Conservation (phyloP, 306 rosid genomes). For the Prunus kanzakura region DNA sequence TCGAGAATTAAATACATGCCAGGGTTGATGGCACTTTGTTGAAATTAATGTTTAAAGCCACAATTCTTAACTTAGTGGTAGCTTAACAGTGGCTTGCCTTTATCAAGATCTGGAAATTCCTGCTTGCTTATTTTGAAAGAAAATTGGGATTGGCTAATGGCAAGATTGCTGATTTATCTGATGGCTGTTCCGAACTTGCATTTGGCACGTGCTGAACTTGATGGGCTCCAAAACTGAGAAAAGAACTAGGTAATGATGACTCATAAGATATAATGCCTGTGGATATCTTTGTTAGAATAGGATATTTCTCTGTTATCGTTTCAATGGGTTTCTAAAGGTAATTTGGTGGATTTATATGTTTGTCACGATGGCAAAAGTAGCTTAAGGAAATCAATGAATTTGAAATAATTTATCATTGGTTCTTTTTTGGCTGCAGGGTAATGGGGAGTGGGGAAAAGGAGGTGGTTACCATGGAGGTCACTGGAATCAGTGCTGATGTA, state of each 20-base stretch:
- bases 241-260: no score
- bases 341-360: constrained; percentile 12
- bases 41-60: no score
- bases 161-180: not conserved
- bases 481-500: constrained; percentile 74
- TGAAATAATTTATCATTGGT: not conserved
- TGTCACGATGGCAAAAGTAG: not conserved
- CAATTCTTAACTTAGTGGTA: no score
- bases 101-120: not conserved
- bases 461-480: constrained; percentile 93
- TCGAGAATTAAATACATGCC: constrained; percentile 10
- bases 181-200: not conserved
- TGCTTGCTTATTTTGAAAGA: not conserved
- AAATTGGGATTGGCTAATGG: not conserved
- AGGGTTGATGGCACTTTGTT: not conserved
- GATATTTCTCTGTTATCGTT: constrained; percentile 79
- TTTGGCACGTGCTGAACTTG: not conserved
- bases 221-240: no score
- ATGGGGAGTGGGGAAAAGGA: constrained; percentile 91
- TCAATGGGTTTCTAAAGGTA: constrained; percentile 88
- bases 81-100: no score
- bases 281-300: not conserved
- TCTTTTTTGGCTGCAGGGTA: constrained; percentile 45
- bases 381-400: not conserved
- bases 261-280: no score